These are phyloP conservation scores for Metarhizium album DNA, from an alignment of 2,329 filamentous ascomycete species.

Conservation along the genomic window DNA sequence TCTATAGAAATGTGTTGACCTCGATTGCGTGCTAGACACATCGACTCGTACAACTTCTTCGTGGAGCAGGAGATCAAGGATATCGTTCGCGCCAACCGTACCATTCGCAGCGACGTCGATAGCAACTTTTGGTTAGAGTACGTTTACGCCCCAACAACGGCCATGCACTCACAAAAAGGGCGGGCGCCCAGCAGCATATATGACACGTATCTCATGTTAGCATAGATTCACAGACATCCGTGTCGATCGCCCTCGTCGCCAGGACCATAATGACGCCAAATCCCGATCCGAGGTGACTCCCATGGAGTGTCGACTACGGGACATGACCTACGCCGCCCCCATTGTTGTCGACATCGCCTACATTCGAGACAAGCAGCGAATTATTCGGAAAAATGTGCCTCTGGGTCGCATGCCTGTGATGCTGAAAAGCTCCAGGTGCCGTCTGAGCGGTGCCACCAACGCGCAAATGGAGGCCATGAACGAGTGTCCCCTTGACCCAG, in stretches of 20 bases:
- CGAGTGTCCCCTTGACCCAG: slow-evolving; percentile 91
- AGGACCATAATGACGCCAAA: slow-evolving; percentile 62
- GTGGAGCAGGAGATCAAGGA: slow-evolving; percentile 95
- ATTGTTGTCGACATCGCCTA: slow-evolving; percentile 91
- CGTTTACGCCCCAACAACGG: slow-evolving; percentile 13
- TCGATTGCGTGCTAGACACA: slow-evolving; percentile 43
- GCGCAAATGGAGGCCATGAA: slow-evolving; percentile 84
- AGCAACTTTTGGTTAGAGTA: slow-evolving; percentile 81
- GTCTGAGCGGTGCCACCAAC: slow-evolving; percentile 73
- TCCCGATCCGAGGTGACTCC: slow-evolving; percentile 71
- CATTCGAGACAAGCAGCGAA: slow-evolving; percentile 65
- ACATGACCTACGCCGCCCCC: slow-evolving; percentile 95
- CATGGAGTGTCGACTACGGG: slow-evolving; percentile 90
- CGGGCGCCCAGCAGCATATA: neutral
- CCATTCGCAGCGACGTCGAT: slow-evolving; percentile 84
- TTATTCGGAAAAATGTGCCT: slow-evolving; percentile 64
- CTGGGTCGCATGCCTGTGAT: slow-evolving; percentile 94
- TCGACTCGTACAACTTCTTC: slow-evolving; percentile 98
- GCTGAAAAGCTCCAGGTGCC: slow-evolving; percentile 91
- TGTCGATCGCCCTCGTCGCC: slow-evolving; percentile 69
- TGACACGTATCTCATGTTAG: slow-evolving; percentile 10
- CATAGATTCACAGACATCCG: slow-evolving; percentile 71
- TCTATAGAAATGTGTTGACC: slow-evolving; percentile 2
- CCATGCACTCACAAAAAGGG: neutral
- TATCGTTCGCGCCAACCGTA: slow-evolving; percentile 84